Base-by-base conservation (phyloP, 2,329 filamentous ascomycete genomes). In the Fusarium neocosmosporiellum region DNA sequence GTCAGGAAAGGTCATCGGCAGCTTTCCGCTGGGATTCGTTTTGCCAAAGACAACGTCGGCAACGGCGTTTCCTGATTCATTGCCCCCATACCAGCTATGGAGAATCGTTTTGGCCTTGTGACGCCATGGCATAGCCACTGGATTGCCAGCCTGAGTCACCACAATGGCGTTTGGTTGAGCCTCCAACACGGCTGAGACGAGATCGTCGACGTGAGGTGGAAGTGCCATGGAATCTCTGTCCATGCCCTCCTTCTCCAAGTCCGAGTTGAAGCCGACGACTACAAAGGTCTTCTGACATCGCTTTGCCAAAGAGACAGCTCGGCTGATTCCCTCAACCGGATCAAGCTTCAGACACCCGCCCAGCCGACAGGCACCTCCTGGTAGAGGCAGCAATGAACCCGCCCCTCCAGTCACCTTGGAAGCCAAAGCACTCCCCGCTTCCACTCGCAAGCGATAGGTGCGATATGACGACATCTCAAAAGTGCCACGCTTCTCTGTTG, bases 401-500 rank as follows among this genome's bases (percentile, higher is more conserved):
- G 43, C 24, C 6, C 65, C 63, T 1, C 64, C 59, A 7, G 48
- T 57, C 3, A 69, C 22, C 34, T 65, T 71, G 2, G 71, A 72
- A 1, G 74, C 71, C 4, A 54, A 22, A 4, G 65, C 63, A 29
- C 71, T 71, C 0, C 65, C 73, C 0, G 64, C 59, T 37, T 69
- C 71, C 3, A 76, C 67, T 2, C 64, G 59, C 1, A 76, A 29
- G 5, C 20, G 53, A 48, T 76, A 76, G 0, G 14, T 65, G 7
- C 64, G 29, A 5, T 53, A 59, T 6, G 65, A 36, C 1, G 39
- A 27, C 62, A 76, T 58, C 0, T 65, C 31, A 7, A 61, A 64
- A 11, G 20, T 46, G 0, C 75, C 76, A 11, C 71, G 75, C 63
- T 80, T 77, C 65, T 83, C 81, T 18, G 70, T 69, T 0, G 81